Base-by-base conservation (phyloP, 768 basidiomycete species). In the Kwoniella europaea region DNA sequence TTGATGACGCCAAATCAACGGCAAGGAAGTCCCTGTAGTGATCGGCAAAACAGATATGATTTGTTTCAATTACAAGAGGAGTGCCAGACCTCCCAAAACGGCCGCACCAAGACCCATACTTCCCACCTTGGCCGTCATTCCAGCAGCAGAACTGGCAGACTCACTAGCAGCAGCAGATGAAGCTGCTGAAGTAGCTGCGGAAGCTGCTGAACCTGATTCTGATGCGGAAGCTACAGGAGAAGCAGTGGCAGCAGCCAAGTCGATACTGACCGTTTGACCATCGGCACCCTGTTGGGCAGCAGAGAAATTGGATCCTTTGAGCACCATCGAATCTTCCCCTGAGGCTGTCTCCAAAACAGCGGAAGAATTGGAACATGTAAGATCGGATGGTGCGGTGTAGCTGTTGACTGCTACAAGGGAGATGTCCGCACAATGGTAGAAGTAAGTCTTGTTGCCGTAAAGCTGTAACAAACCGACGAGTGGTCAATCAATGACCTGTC, bases 91-190 rank as follows among this genome's bases (percentile, higher is more conserved):
- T 29, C 57, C 57, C 15, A 59, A 22, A 9, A 59, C 9, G 27
- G 57, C 57, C 9, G 29, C 57, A 12, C 27, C 57, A 5, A 59
- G 29, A 35, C 57, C 57, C 24, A 41, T 59, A 59, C 57, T n/a
- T 3, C 57, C 29, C 9, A 59, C 57, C 27, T 59, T 59, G 29
- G 29, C 29, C 5, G 57, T 27, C 0, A 59, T 15, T 12, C 5
- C 27, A 59, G 57, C 57, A 22, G 27, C 22, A 27, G 57, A 59
- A 22, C 12, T 59, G 9, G 57, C 22, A 10, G 57, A 59, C 12
- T 76, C 82, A 44, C 78, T 74, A 62, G 78, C 80, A 1, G 76
- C 77, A 58, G 71, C 73, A 13, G 77, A 76, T 1, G 74, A 66
- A 3, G 81, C 44, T 10, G 55, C 65, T 10, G 56, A 58, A 54